Evolutionary conservation across 106 monocot species (phyloP).

Genomic region (Allium fistulosum): DNA sequence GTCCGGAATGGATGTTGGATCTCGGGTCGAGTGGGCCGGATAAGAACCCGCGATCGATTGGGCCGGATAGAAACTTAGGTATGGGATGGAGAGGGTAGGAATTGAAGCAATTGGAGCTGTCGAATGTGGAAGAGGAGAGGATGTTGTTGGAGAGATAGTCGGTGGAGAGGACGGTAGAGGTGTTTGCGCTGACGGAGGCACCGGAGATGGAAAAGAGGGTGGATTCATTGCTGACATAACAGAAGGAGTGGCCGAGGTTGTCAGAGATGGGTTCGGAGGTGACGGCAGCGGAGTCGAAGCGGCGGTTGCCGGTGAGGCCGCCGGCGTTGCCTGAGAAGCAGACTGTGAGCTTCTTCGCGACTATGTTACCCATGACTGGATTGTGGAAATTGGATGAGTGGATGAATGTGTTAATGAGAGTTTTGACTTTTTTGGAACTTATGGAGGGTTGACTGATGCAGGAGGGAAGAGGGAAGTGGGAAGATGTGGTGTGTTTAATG

Average conservation of each 20-base stretch:
- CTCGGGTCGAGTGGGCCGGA: slow-evolving; percentile 30
- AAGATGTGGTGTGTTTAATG: neutral
- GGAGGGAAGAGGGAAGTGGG: neutral
- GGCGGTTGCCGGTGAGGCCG: slow-evolving; percentile 5
- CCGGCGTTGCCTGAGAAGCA: slow-evolving; percentile 22
- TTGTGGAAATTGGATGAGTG: neutral
- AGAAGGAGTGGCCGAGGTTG: slow-evolving; percentile 72
- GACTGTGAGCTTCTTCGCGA: neutral
- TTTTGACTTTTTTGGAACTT: no score
- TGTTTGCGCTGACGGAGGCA: slow-evolving; percentile 69
- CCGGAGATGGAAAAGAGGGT: slow-evolving; percentile 59
- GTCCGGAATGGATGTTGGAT: slow-evolving; percentile 18
- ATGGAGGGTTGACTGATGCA: neutral
- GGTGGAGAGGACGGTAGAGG: slow-evolving; percentile 48
- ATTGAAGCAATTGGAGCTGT: slow-evolving; percentile 72
- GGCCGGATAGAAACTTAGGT: slow-evolving; percentile 46
- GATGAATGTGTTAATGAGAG: neutral
- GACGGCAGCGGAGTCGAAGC: slow-evolving; percentile 12
- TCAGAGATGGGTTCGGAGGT: slow-evolving; percentile 24
- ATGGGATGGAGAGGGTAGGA: slow-evolving; percentile 48
- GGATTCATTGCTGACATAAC: slow-evolving; percentile 37
- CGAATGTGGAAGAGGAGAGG: slow-evolving; percentile 46
- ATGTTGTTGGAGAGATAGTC: slow-evolving; percentile 3
- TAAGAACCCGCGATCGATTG: slow-evolving; percentile 40
- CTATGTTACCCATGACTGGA: neutral